These are phyloP conservation scores for Paramecium octaurelia DNA, from an alignment of 73 alveolate species.

Conservation along the genomic window DNA sequence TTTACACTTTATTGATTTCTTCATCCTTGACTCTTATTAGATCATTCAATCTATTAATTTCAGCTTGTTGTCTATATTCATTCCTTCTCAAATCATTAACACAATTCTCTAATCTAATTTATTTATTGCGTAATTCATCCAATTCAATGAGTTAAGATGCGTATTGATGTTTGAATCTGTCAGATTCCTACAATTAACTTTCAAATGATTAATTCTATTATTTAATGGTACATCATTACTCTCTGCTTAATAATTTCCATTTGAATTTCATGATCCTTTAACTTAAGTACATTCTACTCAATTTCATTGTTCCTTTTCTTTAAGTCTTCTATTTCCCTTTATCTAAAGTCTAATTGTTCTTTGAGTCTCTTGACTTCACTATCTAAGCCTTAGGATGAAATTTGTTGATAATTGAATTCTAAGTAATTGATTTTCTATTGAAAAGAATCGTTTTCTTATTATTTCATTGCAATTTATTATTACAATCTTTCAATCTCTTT, in stretches of 20 bases:
- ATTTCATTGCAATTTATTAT: not conserved
- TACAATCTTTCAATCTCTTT: conserved; percentile 19
- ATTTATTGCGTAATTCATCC: not conserved
- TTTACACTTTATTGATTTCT: not conserved
- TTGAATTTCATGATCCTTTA: not conserved
- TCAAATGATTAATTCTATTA: not conserved
- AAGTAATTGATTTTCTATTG: not conserved
- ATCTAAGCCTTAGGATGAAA: conserved; percentile 20
- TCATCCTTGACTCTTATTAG: conserved; percentile 28
- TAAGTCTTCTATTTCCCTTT: conserved; percentile 37
- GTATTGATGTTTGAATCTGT: conserved; percentile 8
- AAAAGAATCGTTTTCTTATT: not conserved
- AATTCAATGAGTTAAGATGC: not conserved
- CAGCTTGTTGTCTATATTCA: conserved; percentile 21
- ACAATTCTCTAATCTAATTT: not conserved
- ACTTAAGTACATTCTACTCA: not conserved
- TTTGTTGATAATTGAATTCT: conserved; percentile 20
- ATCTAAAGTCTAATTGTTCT: conserved; percentile 4
- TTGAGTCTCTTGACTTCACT: conserved; percentile 15
- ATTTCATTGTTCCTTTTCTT: conserved; percentile 11
- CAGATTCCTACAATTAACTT: conserved; percentile 27
- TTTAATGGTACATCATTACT: not conserved
- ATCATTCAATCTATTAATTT: conserved; percentile 10
- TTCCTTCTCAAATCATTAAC: not conserved
- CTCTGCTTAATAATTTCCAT: not conserved